phyloP scores from a whole-genome alignment of 129 eudicot species.

The Flaveria robusta region DNA sequence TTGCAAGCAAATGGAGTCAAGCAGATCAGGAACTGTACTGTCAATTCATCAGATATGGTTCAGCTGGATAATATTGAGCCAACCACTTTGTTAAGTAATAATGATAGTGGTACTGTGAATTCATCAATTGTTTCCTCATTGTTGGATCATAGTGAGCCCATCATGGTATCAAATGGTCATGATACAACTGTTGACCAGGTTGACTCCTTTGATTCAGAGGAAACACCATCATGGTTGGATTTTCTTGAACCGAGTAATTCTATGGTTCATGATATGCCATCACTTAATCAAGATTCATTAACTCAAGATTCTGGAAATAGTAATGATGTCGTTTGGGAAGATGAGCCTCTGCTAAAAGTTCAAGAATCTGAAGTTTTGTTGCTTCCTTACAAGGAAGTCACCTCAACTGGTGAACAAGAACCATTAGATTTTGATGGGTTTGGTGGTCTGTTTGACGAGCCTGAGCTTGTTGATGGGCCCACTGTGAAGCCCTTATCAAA shows the following conservation, averaged over 20 bases:
- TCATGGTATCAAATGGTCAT: conserved; percentile 25
- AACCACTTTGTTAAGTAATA: conserved; percentile 24
- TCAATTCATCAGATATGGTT: conserved; percentile 36
- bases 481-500: conserved; percentile 30
- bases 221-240: conserved; percentile 35
- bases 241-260: conserved; percentile 33
- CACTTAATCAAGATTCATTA: conserved; percentile 27
- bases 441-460: conserved; percentile 79
- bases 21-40: conserved; percentile 21
- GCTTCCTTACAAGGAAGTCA: conserved; percentile 57
- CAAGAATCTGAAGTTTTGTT: conserved; percentile 54
- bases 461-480: conserved; percentile 48
- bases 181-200: conserved; percentile 33
- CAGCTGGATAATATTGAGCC: conserved; percentile 53
- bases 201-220: conserved; percentile 15
- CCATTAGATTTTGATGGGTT: conserved; percentile 65
- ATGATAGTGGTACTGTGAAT: conserved; percentile 22
- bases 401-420: conserved; percentile 42
- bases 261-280: conserved; percentile 18
- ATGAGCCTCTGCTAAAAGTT: conserved; percentile 50
- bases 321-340: conserved; percentile 42
- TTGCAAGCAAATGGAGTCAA: conserved; percentile 26
- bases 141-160: conserved; percentile 53
- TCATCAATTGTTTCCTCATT: conserved; percentile 42
- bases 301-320: conserved; percentile 24